A percentile compares a stretch with the other conserved stretches of the same genome.
phyloP scores from a whole-genome alignment of 2,329 filamentous ascomycete genomes.

The Biscogniauxia mediterranea region DNA sequence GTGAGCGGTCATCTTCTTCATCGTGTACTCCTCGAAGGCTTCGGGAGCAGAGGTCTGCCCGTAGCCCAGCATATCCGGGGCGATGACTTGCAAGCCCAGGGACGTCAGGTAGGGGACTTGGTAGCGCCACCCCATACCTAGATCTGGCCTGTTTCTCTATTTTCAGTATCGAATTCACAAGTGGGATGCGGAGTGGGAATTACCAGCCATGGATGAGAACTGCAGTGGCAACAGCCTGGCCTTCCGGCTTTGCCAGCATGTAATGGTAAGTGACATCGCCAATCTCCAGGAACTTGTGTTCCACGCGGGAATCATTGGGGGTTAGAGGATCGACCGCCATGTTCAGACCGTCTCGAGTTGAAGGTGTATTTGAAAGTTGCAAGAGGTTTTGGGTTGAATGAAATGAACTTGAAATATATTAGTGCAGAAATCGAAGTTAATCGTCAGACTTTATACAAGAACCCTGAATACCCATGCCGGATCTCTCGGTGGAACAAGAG shows the following conservation, averaged over 20 bases:
- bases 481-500: no score
- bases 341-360: background rate
- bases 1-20: constrained; percentile 72
- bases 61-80: constrained; percentile 85
- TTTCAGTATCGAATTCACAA: background rate
- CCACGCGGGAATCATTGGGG: constrained; percentile 64
- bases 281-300: constrained; percentile 60
- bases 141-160: constrained; percentile 71
- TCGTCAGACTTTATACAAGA: no score
- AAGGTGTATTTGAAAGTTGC: no score
- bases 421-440: no score
- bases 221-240: constrained; percentile 46
- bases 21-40: constrained; percentile 60
- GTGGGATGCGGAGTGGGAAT: background rate
- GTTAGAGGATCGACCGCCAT: constrained; percentile 59
- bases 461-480: no score
- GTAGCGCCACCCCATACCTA: constrained; percentile 82
- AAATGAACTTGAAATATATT: no score
- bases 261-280: constrained; percentile 71
- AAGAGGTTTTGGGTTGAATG: no score
- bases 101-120: constrained; percentile 77
- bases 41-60: constrained; percentile 71
- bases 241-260: constrained; percentile 51
- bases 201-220: constrained; percentile 41
- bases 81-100: constrained; percentile 75